Evolutionary conservation across 495 filamentous ascomycete species (phyloP).

Genomic region (Lepidopterella palustris): DNA sequence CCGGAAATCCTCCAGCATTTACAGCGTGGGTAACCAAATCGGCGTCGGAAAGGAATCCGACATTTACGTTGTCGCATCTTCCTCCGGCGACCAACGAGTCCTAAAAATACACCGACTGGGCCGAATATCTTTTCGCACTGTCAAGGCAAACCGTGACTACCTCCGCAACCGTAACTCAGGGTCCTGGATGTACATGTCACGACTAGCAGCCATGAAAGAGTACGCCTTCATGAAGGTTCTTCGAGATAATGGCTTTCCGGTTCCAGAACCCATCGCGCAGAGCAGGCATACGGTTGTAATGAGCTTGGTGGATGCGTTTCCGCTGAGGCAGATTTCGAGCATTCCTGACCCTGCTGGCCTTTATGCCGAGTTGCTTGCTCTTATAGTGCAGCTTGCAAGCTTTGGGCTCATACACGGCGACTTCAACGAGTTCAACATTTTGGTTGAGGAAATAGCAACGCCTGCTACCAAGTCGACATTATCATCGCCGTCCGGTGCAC

Average conservation of each 20-base stretch:
- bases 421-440: conserved; percentile 99
- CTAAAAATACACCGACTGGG: conserved; percentile 93
- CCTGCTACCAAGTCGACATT: not conserved
- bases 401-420: conserved; percentile 95
- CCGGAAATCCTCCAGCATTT: conserved; percentile 67
- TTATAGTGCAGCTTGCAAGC: conserved; percentile 77
- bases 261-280: conserved; percentile 79
- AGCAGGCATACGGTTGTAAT: conserved; percentile 94
- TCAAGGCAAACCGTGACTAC: conserved; percentile 95
- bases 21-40: conserved; percentile 89
- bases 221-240: conserved; percentile 88
- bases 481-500: not conserved
- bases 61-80: conserved; percentile 81
- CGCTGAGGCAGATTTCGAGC: conserved; percentile 73
- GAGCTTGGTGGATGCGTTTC: conserved; percentile 81
- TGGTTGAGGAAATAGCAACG: conserved; percentile 56
- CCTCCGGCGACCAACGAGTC: conserved; percentile 53
- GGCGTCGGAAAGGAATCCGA: conserved; percentile 97
- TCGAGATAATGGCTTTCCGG: conserved; percentile 71
- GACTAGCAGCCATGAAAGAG: conserved; percentile 87
- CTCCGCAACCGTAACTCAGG: conserved; percentile 69
- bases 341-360: conserved; percentile 72
- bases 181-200: conserved; percentile 96
- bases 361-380: conserved; percentile 81
- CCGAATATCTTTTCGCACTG: conserved; percentile 91